These are phyloP conservation scores for Aspergillus pseudoterreus DNA, from an alignment of 2,329 filamentous ascomycete species.

Conservation along the genomic window DNA sequence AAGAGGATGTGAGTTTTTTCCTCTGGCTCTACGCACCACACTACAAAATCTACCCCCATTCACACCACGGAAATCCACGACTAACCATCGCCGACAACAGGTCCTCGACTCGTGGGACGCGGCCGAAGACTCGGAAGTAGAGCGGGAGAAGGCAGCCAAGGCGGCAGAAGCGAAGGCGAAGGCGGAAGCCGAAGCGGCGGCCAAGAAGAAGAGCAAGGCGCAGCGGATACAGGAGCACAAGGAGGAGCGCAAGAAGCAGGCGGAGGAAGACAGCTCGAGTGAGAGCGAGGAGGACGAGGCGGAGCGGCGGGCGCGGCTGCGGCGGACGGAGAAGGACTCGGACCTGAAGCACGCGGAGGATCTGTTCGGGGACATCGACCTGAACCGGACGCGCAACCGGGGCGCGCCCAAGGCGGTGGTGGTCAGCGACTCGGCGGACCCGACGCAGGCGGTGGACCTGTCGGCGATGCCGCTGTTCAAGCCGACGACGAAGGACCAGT, in stretches of 20 bases:
- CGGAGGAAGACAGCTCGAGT: slow-evolving; percentile 55
- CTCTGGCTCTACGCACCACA: not conserved
- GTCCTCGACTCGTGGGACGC: slow-evolving; percentile 97
- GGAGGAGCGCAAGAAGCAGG: slow-evolving; percentile 58
- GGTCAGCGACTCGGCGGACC: slow-evolving; percentile 64
- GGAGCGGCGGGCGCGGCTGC: slow-evolving; percentile 69
- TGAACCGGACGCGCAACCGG: slow-evolving; percentile 57
- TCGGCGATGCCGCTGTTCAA: slow-evolving; percentile 79
- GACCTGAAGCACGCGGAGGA: slow-evolving; percentile 89
- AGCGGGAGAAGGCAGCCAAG: slow-evolving; percentile 91
- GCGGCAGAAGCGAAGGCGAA: slow-evolving; percentile 82
- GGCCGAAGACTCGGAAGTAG: slow-evolving; percentile 92
- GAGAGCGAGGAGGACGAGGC: slow-evolving; percentile 66
- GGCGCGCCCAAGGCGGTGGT: slow-evolving; percentile 64
- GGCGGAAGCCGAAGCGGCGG: slow-evolving; percentile 80
- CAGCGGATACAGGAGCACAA: slow-evolving; percentile 81
- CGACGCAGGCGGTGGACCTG: slow-evolving; percentile 76
- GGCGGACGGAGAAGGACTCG: slow-evolving; percentile 76
- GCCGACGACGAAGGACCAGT: slow-evolving; percentile 81
- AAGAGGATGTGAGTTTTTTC: slow-evolving; percentile 64
- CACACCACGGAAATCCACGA: too few relatives aligned
- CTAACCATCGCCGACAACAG: slow-evolving; percentile 41
- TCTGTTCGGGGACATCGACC: slow-evolving; percentile 73
- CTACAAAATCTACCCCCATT: too few relatives aligned
- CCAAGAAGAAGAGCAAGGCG: slow-evolving; percentile 84